phyloP scores from a whole-genome alignment of 257 asterid genomes.

The Buddleja alternifolia region DNA sequence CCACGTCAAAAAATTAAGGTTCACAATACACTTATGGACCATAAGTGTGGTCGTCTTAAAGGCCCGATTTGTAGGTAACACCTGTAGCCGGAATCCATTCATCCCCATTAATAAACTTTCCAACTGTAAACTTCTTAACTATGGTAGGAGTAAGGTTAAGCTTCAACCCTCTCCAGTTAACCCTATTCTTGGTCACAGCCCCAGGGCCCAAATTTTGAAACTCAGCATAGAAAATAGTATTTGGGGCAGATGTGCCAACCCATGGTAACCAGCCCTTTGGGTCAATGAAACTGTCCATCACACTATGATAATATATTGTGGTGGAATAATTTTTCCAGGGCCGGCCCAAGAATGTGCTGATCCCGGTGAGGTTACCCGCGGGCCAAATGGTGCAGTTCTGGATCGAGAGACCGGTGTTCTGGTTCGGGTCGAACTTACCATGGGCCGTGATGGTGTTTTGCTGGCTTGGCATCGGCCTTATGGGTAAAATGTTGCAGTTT shows the following conservation, averaged over 20 bases:
- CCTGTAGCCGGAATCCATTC: constrained; percentile 37
- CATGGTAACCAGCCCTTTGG: constrained; percentile 45
- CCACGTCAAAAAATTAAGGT: too few relatives aligned
- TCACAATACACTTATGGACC: too few relatives aligned
- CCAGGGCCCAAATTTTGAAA: constrained; percentile 34
- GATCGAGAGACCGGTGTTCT: constrained; percentile 41
- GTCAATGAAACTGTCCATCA: constrained; percentile 32
- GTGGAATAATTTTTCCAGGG: constrained; percentile 49
- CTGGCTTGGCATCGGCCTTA: constrained; percentile 44
- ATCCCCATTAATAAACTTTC: constrained; percentile 33
- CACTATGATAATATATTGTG: constrained; percentile 13
- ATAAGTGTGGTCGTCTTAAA: not conserved
- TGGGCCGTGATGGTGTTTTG: constrained; percentile 55
- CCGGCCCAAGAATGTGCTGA: constrained; percentile 38
- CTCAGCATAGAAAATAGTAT: constrained; percentile 44
- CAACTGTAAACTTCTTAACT: constrained; percentile 30
- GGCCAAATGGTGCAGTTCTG: constrained; percentile 37
- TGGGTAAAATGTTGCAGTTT: constrained; percentile 49
- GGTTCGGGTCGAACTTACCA: constrained; percentile 53
- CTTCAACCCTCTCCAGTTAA: constrained; percentile 36
- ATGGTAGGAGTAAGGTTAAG: constrained; percentile 17
- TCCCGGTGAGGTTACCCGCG: constrained; percentile 18
- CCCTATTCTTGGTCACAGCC: constrained; percentile 31
- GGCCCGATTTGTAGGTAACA: not conserved
- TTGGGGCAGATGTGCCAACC: constrained; percentile 31